Evolutionary conservation across 192 early-diverging fungal genomes (phyloP).

Genomic region (Coemansia sp.): DNA sequence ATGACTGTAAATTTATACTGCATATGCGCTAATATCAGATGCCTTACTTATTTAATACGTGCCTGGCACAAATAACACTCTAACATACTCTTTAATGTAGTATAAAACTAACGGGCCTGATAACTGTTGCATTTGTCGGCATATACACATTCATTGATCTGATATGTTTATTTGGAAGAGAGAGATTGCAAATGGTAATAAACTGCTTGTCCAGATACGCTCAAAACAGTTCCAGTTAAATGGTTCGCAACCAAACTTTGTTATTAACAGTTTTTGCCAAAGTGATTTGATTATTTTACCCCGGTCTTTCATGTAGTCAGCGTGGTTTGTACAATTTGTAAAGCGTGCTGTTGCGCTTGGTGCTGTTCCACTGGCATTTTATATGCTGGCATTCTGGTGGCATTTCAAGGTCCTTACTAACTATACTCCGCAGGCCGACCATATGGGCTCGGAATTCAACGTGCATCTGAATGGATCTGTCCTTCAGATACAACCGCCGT

Average conservation of each 20-base stretch:
- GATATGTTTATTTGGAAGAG: slow-evolving; percentile 63
- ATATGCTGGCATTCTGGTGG: slow-evolving; percentile 70
- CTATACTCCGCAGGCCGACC: slow-evolving; percentile 78
- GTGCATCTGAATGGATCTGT: slow-evolving; percentile 74
- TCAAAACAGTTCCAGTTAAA: not conserved
- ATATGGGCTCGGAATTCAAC: slow-evolving; percentile 93
- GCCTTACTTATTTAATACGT: not conserved
- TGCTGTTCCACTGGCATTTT: slow-evolving; percentile 67
- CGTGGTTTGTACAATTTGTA: not conserved
- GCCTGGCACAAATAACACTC: not conserved
- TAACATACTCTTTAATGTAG: slow-evolving; percentile 33
- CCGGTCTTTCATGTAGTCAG: slow-evolving; percentile 39
- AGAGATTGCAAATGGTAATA: not conserved
- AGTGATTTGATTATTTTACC: not conserved
- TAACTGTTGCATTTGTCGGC: slow-evolving; percentile 81
- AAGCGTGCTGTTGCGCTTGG: not conserved
- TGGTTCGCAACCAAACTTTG: not conserved
- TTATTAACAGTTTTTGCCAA: not conserved
- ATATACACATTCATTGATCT: slow-evolving; percentile 71
- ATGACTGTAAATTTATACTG: slow-evolving; percentile 28
- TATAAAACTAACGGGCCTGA: slow-evolving; percentile 92
- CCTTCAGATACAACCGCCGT: slow-evolving; percentile 72
- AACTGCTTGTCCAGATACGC: not conserved
- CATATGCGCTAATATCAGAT: not conserved
- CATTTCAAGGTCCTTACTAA: slow-evolving; percentile 80